A percentile compares a stretch with the other conserved stretches of the same genome.
phyloP scores from a whole-genome alignment of 768 basidiomycete species.

The Tephrocybe sp. region DNA sequence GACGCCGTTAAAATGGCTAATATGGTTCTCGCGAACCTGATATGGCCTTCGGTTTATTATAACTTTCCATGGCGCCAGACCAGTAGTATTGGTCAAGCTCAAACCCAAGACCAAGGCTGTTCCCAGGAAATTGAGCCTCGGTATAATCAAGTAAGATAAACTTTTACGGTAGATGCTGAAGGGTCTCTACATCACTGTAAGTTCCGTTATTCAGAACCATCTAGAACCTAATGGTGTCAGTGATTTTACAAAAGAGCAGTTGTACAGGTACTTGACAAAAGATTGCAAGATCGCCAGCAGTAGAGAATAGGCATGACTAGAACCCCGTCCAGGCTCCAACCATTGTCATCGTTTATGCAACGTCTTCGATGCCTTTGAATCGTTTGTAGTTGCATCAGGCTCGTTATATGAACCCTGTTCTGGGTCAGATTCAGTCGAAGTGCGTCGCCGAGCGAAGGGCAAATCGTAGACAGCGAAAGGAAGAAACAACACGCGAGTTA shows the following conservation, averaged over 20 bases:
- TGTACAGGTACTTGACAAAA: conserved; percentile 21
- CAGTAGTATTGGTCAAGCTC: conserved; percentile 26
- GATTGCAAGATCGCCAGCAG: conserved; percentile 22
- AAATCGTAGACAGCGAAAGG: too few relatives aligned
- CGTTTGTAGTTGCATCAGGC: too few relatives aligned
- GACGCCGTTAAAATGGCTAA: conserved; percentile 27
- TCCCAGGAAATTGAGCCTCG: conserved; percentile 21
- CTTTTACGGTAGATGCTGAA: conserved; percentile 23
- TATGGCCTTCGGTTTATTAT: conserved; percentile 26
- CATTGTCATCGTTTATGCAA: conserved; percentile 28
- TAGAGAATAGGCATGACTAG: conserved; percentile 28
- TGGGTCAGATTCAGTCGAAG: too few relatives aligned
- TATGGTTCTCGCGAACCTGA: conserved; percentile 23
- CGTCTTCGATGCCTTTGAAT: too few relatives aligned
- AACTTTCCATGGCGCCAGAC: conserved; percentile 25
- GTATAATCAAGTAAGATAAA: conserved; percentile 27
- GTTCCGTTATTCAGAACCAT: conserved; percentile 29
- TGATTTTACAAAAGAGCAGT: not conserved
- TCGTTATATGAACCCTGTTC: too few relatives aligned
- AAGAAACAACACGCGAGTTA: too few relatives aligned
- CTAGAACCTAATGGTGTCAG: conserved; percentile 7
- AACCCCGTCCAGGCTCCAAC: conserved; percentile 25
- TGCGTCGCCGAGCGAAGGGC: too few relatives aligned
- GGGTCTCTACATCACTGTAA: conserved; percentile 19
- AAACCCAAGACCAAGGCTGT: conserved; percentile 25